phyloP scores from a whole-genome alignment of 2,329 filamentous ascomycete species.

The Colletotrichum phormii region DNA sequence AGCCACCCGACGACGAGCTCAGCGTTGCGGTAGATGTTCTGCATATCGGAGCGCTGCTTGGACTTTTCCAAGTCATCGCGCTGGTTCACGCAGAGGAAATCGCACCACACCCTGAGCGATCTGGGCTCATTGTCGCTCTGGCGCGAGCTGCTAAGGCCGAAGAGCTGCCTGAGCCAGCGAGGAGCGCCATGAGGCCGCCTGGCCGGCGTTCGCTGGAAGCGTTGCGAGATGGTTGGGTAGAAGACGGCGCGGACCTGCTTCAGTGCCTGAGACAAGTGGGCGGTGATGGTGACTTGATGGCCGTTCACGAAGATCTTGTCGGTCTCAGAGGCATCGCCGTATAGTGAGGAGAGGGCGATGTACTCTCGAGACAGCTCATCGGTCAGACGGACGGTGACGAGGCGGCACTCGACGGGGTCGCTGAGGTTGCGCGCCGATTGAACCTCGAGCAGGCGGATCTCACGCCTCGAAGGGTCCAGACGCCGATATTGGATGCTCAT shows the following conservation, averaged over 20 bases:
- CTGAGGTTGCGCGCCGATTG: constrained; percentile 43
- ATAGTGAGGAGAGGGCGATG: constrained; percentile 46
- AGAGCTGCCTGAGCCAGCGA: constrained; percentile 38
- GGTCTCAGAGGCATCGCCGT: constrained; percentile 43
- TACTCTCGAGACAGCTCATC: constrained; percentile 40
- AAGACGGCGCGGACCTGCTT: constrained; percentile 48
- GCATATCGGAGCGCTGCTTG: constrained; percentile 44
- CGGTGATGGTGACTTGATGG: constrained; percentile 41
- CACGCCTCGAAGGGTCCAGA: constrained; percentile 40
- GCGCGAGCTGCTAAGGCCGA: constrained; percentile 36
- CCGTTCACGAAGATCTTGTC: constrained; percentile 46
- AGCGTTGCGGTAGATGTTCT: constrained; percentile 44
- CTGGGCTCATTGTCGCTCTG: constrained; percentile 19
- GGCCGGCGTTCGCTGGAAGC: constrained; percentile 36
- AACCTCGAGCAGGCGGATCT: constrained; percentile 49
- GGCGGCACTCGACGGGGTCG: constrained; percentile 47
- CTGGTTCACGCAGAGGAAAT: constrained; percentile 45
- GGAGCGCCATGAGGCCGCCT: constrained; percentile 36
- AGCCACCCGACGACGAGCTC: constrained; percentile 49
- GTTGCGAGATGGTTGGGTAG: constrained; percentile 41
- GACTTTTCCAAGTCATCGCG: constrained; percentile 44
- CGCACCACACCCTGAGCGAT: constrained; percentile 46
- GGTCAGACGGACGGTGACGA: constrained; percentile 45
- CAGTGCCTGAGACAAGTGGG: constrained; percentile 45
- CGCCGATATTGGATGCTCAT: constrained; percentile 36